Base-by-base conservation (phyloP, 805 yeast genomes). In the Nematodospora valgi region DNA sequence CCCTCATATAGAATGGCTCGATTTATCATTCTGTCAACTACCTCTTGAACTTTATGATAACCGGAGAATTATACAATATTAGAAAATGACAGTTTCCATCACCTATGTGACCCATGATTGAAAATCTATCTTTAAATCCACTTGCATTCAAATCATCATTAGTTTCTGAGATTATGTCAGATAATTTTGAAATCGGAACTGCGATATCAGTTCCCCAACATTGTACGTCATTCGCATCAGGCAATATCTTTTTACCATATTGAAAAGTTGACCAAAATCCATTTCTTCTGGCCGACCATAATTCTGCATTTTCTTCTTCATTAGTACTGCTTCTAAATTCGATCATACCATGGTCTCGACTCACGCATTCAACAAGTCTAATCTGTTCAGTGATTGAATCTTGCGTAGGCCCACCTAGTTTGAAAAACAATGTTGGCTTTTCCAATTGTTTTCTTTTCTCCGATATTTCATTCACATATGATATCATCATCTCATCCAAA, bases 121-220 rank as follows among this genome's bases (percentile, higher is more conserved):
- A 74, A 13, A 82, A 79, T 33, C 38, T 46, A 29, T 52, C 41
- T 12, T 58, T 46, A 38, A 83, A 60, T 0, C 86, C 86, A 27
- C 74, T 68, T 3, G 58, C 49, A 19, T 63, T 70, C 54, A 86
- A 70, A 47, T 84, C 86, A 9, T 70, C 67, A 47, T 82, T 76
- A 2, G 91, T 80, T 38, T 73, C 77, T 24, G 68, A 58, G 20
- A 87, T 68, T 18, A 83, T 75, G 4, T 69, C 60, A 0, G 86
- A 70, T 38, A 87, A 60, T 35, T 67, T 63, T 2, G 94, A 84
- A 18, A 87, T 74, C 8, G 96, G 96, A 3, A 87, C 95, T 0
- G 95, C 95, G 37, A 86, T 86, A 56, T 86, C 96, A 1, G 96
- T 86, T 27, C 94, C 84, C 93, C 95, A 86, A 23, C 81, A 62